Base-by-base conservation (phyloP, 1,284 basidiomycete species). In the Apiotrichum gracile region DNA sequence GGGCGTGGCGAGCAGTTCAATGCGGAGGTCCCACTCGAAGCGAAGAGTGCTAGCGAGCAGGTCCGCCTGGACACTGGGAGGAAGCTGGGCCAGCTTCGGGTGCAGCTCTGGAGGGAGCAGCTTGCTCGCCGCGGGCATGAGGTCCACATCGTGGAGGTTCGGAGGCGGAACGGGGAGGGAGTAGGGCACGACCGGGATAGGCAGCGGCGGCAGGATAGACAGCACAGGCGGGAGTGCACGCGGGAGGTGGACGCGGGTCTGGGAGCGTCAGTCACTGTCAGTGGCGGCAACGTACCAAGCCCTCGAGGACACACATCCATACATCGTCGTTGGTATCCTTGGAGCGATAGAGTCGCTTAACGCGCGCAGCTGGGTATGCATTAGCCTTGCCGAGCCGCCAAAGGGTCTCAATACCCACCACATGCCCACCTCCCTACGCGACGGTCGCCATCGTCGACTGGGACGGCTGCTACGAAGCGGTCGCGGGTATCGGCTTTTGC, bases 401-500 rank as follows among this genome's bases (percentile, higher is more conserved):
- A 26, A 13, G 47, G 37, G 22, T 21, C 26, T n/a, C 16, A 19
- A 10, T 5, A 65, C 68, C 53, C 52, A 69, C 70, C 70, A 47
- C 62, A 65, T 5, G 65, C 71, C 71, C 71, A 73, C 37, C 71
- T 55, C 17, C 68, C 67, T 5, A 72, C 61, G 31, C 71, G 63
- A 22, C 68, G 54, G 53, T 73, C 69, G 46, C 62, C 61, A 27
- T 73, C 69, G 16, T 61, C 51, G 17, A 72, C 71, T 21, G 71
- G 71, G 5, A 72, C 64, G 34, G 66, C 66, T 1, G 65, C 71
- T 17, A 73, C 55, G 38, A 52, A 54, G 21, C 58, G 52, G 24
- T 57, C 58, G 44, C 55, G 58, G 34, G 46, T 37, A 40, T 57
- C 55, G n/a, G 42, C 29, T 55, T 57, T 62, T 41, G 62, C 50